phyloP scores from a whole-genome alignment of 768 basidiomycete species.

The Leccinum sublutescens region DNA sequence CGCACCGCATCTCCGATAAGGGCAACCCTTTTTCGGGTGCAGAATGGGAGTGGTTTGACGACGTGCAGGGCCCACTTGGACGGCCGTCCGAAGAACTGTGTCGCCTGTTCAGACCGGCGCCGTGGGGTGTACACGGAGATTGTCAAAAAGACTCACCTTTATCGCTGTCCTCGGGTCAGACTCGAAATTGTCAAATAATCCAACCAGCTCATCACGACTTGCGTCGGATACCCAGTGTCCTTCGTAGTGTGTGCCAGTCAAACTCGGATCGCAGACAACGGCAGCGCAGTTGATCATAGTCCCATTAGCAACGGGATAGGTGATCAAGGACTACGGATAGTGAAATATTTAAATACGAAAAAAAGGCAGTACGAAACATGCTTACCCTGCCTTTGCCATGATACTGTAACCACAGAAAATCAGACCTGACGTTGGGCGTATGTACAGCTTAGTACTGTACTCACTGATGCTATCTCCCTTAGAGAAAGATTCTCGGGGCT shows the following conservation, averaged over 20 bases:
- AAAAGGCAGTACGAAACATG: not conserved
- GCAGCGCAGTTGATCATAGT: conserved; percentile 37
- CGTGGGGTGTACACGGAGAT: not conserved
- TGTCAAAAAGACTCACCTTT: conserved; percentile 17
- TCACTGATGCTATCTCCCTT: conserved; percentile 16
- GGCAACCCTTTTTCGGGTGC: conserved; percentile 38
- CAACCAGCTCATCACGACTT: conserved; percentile 32
- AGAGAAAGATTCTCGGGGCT: conserved; percentile 25
- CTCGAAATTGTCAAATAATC: conserved; percentile 35
- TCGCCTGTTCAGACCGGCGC: not conserved
- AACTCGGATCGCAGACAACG: conserved; percentile 27
- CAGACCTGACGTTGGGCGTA: not conserved
- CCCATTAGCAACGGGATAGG: conserved; percentile 40
- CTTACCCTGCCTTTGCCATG: conserved; percentile 10
- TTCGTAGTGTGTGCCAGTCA: conserved; percentile 31
- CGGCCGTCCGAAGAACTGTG: conserved; percentile 35
- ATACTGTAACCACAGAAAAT: conserved; percentile 16
- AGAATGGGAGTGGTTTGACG: conserved; percentile 37
- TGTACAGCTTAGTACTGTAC: conserved; percentile 3
- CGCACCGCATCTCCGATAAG: conserved; percentile 40
- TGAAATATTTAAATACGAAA: not conserved
- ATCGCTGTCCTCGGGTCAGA: conserved; percentile 32
- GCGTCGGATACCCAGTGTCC: conserved; percentile 33
- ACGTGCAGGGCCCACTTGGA: conserved; percentile 46
- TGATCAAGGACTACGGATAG: conserved; percentile 35